Conservation (phyloP, 768 basidiomycete genomes). For the Pleurotus tuoliensis region DNA sequence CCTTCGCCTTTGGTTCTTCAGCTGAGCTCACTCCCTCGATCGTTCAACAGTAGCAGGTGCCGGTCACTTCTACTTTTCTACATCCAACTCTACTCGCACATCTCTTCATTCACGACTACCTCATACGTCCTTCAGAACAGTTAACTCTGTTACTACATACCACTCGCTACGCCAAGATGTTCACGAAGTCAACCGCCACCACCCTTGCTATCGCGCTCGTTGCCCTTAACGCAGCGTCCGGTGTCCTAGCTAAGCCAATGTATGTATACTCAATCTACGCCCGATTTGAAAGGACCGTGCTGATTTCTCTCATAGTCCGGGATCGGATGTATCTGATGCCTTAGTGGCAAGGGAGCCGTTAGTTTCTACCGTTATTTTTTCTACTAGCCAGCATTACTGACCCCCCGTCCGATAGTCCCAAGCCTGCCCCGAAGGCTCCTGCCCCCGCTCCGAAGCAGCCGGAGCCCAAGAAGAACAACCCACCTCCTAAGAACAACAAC, state of each 20-base stretch:
- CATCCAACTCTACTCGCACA: not conserved
- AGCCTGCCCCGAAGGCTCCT: slow-evolving; percentile 3
- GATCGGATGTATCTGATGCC: not conserved
- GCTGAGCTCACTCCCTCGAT: slow-evolving; percentile 3
- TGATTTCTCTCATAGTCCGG: not conserved
- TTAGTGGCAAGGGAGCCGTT: not conserved
- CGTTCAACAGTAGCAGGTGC: slow-evolving; percentile 4
- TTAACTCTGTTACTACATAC: slow-evolving; percentile 4
- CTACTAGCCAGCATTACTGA: not conserved
- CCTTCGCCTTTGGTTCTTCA: not conserved
- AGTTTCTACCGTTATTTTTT: not conserved
- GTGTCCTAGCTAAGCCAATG: slow-evolving; percentile 4
- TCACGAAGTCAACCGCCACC: slow-evolving; percentile 4
- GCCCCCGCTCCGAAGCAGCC: not conserved
- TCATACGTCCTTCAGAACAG: not conserved
- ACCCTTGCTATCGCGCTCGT: slow-evolving; percentile 6
- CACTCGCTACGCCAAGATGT: not conserved
- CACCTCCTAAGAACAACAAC: not conserved
- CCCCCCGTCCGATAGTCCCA: not conserved
- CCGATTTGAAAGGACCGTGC: not conserved
- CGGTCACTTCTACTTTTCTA: slow-evolving; percentile 3
- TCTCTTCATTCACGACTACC: not conserved
- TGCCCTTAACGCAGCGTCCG: slow-evolving; percentile 5
- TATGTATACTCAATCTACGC: not conserved
- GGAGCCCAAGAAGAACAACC: not conserved